Conservation (phyloP, 768 basidiomycete genomes). For the Hysterangium stoloniferum region DNA sequence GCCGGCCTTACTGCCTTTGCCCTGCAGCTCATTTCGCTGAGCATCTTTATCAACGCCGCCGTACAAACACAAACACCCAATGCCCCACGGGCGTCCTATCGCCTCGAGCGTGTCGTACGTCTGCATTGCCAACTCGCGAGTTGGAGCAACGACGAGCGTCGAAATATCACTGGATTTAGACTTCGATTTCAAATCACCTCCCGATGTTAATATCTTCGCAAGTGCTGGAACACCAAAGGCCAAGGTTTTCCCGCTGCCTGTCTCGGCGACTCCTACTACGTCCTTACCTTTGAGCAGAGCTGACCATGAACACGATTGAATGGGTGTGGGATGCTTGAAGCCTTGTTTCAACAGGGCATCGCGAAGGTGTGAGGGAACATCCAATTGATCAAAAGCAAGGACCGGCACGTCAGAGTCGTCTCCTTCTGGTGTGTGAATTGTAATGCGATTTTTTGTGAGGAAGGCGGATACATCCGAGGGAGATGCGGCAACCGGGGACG, state of each 20-base stretch:
- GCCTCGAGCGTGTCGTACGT: conserved; percentile 77
- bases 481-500: conserved; percentile 14
- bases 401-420: conserved; percentile 51
- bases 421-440: conserved; percentile 49
- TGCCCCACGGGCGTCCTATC: conserved; percentile 66
- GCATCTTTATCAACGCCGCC: conserved; percentile 91
- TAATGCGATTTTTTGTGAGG: conserved; percentile 65
- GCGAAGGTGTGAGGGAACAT: conserved; percentile 54
- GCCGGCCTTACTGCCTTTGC: conserved; percentile 42
- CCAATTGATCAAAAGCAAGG: conserved; percentile 66
- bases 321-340: conserved; percentile 88
- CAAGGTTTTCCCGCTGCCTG: conserved; percentile 94
- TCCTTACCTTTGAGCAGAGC: conserved; percentile 74
- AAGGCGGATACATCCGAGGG: conserved; percentile 38
- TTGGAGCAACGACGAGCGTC: conserved; percentile 84
- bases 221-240: conserved; percentile 93
- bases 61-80: conserved; percentile 81
- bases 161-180: conserved; percentile 33
- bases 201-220: conserved; percentile 45
- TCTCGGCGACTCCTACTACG: conserved; percentile 94
- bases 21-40: conserved; percentile 62
- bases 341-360: conserved; percentile 42
- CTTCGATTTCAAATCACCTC: conserved; percentile 18
- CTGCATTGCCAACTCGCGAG: conserved; percentile 93
- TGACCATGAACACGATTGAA: conserved; percentile 95